Base-by-base conservation (phyloP, 805 yeast species). In the Metschnikowia dekortorum region DNA sequence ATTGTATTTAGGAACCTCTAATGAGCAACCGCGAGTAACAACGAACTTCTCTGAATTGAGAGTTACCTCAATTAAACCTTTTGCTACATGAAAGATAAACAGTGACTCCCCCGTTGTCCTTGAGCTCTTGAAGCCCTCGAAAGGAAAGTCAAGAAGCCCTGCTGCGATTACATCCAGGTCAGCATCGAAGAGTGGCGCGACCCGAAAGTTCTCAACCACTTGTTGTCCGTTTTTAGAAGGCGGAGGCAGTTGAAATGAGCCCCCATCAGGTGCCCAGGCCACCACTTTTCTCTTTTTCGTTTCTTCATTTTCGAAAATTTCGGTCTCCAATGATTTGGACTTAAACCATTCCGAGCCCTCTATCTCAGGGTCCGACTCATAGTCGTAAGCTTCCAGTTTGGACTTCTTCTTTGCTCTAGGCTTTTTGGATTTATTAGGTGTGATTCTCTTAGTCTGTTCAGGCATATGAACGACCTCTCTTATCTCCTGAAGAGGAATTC, bases 1-100 rank as follows among this genome's bases (percentile, higher is more conserved):
- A 61, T 87, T 87, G 5, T 84, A 85, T 69, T 85, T 79, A 0
- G 97, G 97, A 6, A 91, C 76, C 59, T 86, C 87, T 59, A 90
- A 84, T 4, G 92, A 80, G 47, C 96, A 85, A 1, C 96, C 96
- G 49, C 76, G 71, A 0, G 80, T 75, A 6, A 84, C 85, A 4
- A 82, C 67, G 62, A 90, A 87, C 22, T 70, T 74, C 18, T 74
- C 75, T 6, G 79, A 80, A 16, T 81, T 78, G 4, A 90, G 55
- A 1, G 82, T 79, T 2, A 87, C 91, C 59, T 87, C 88, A 8
- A 88, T 62, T 2, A 77, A 57, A 0, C 97, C 97, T 37, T 75
- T 70, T 4, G 86, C 76, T 39, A 90, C 89, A 62, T 83, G 86
- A 62, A 90, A 90, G 29, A 84, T 82, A 59, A 86, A 83, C 55